phyloP scores from a whole-genome alignment of 75 land plant species.

The Ceratopteris richardii region DNA sequence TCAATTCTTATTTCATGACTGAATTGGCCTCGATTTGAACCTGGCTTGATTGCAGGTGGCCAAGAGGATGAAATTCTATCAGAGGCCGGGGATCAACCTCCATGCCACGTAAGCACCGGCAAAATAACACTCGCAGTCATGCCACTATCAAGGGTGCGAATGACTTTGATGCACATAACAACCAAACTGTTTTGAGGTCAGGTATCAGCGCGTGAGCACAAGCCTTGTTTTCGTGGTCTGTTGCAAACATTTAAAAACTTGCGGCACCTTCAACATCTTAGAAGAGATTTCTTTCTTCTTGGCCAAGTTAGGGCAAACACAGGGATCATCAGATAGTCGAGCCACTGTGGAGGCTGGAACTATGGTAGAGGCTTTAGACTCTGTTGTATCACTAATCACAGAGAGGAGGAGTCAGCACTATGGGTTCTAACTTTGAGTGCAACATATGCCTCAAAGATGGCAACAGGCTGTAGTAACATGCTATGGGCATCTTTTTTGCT shows the following conservation, averaged over 20 bases:
- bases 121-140: too few species aligned
- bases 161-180: too few species aligned
- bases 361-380: neutral
- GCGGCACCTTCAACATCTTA: neutral
- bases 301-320: neutral
- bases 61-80: neutral
- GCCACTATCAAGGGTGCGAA: too few species aligned
- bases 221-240: neutral
- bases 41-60: neutral
- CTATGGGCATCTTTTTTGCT: slow-evolving; percentile 91
- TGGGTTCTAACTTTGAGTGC: slow-evolving; percentile 50
- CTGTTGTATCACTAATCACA: neutral
- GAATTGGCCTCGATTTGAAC: slow-evolving; percentile 6
- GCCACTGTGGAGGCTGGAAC: neutral
- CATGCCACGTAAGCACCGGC: too few species aligned
- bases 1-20: slow-evolving; percentile 7
- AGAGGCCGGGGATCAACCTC: neutral
- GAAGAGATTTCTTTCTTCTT: neutral
- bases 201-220: too few species aligned
- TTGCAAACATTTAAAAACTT: neutral
- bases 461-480: slow-evolving; percentile 71
- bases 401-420: neutral
- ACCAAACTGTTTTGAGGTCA: too few species aligned
- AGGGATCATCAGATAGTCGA: neutral
- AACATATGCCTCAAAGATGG: too few species aligned